Percentiles rank a stretch among this genome's conserved stretches.
These are phyloP conservation scores for Phytophthora pinifolia DNA, from an alignment of 352 stramenopile species.

Conservation along the genomic window DNA sequence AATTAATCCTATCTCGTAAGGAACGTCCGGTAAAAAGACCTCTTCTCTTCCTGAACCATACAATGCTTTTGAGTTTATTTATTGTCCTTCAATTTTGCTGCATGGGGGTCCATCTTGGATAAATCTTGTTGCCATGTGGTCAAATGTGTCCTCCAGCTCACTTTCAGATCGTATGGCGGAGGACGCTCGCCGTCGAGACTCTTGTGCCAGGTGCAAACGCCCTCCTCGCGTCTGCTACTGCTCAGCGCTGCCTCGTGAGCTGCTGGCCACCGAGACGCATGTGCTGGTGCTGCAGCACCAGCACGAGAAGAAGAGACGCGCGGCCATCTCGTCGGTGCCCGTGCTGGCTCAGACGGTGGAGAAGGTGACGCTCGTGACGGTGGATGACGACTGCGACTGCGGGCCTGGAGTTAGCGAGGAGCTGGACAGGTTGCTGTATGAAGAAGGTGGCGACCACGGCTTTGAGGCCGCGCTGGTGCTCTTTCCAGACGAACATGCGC, in stretches of 20 bases:
- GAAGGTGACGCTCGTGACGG: constrained; percentile 36
- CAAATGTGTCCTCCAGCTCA: background rate
- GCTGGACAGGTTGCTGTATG: constrained; percentile 42
- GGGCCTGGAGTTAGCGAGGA: constrained; percentile 13
- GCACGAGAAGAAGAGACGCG: constrained; percentile 54
- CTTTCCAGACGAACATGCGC: constrained; percentile 46
- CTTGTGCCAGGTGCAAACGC: constrained; percentile 44
- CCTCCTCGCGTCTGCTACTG: constrained; percentile 67
- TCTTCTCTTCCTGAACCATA: constrained; percentile 39
- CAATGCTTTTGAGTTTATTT: constrained; percentile 3
- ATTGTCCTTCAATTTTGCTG: background rate
- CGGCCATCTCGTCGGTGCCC: constrained; percentile 67
- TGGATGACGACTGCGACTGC: constrained; percentile 35
- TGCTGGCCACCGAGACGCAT: constrained; percentile 35
- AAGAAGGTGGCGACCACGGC: constrained; percentile 1
- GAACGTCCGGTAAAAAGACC: constrained; percentile 21
- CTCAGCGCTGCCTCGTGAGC: constrained; percentile 30
- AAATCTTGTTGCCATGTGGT: background rate
- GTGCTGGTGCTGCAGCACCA: constrained; percentile 68
- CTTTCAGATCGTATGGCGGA: constrained; percentile 18
- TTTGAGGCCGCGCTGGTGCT: constrained; percentile 40
- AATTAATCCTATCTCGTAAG: constrained; percentile 35
- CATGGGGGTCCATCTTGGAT: background rate
- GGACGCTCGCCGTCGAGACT: constrained; percentile 20
- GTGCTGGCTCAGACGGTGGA: constrained; percentile 55